phyloP scores from a whole-genome alignment of 2,329 filamentous ascomycete genomes.

The Bipolaris gigantea region DNA sequence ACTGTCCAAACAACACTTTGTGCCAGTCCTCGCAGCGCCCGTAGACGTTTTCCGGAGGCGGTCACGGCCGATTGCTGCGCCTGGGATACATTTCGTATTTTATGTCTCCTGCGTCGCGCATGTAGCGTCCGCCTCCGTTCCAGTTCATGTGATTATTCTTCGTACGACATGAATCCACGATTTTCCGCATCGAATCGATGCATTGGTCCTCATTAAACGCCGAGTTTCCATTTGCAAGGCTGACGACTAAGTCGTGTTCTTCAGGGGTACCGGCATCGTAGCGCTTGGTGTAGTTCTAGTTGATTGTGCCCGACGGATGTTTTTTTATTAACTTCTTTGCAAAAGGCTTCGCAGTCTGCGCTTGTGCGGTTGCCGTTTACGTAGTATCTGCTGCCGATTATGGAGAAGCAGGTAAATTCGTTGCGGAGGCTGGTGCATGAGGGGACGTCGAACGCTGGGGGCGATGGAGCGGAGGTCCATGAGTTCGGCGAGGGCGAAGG shows the following conservation, averaged over 20 bases:
- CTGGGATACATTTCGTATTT: constrained; percentile 6
- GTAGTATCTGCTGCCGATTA: constrained; percentile 1
- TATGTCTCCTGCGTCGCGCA: neutral
- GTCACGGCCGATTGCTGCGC: neutral
- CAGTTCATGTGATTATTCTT: constrained; percentile 7
- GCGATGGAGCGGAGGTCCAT: constrained; percentile 10
- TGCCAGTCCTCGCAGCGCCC: constrained; percentile 8
- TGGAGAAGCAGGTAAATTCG: constrained; percentile 1
- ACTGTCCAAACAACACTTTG: neutral
- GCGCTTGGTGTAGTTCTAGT: neutral
- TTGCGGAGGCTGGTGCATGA: neutral
- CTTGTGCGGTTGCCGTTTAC: neutral
- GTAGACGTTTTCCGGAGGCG: neutral
- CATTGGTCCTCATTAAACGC: neutral
- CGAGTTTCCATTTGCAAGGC: neutral
- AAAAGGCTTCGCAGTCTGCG: neutral
- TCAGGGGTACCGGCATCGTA: too few relatives aligned
- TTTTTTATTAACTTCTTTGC: neutral
- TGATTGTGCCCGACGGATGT: neutral
- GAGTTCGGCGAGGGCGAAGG: constrained; percentile 7
- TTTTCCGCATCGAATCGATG: neutral
- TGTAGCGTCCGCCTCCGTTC: constrained; percentile 3
- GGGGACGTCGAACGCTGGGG: neutral
- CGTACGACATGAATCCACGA: constrained; percentile 1
- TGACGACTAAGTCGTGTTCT: constrained; percentile 1